Evolutionary conservation across 805 yeast species (phyloP), one percentile per base, ranked within the genome.

Genomic region (Candida loeiensis): DNA sequence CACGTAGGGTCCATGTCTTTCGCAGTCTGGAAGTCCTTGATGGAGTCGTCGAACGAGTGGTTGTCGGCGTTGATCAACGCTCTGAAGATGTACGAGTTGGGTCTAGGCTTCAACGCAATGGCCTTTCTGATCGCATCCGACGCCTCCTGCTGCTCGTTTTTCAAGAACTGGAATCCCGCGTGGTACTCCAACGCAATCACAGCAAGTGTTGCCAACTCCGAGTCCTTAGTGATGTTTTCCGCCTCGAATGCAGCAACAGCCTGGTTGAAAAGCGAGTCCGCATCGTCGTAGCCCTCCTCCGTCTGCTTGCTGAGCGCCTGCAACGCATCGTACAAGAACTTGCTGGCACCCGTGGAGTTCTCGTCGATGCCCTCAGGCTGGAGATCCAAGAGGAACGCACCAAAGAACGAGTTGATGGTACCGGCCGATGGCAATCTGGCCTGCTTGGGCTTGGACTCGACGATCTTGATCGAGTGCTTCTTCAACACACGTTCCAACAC

Each of bases 401-500:
- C 85, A 54, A 90, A 82, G 73, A 89, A 90, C 2, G 97, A 82
- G 36, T 86, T 77, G 55, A 88, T 71, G 41, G 95, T 83, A 17
- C 95, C 79, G 37, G 90, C 79, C 12, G 95, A 82, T 34, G 96
- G 95, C 55, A 89, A 74, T 45, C 72, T 75, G 46, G 71, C 71
- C 44, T 69, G 69, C 39, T 73, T 65, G 44, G 68, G 64, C 44
- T 74, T 66, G 47, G 74, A 79, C 56, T 78, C 79, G 44, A 85
- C 83, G 34, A 84, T 69, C 63, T 75, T 77, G 58, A 76, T 77
- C n/a, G 96, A 82, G 59, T 80, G 88, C 56, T 81, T 79, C 60
- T 78, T 79, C 71, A 91, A 76, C 37, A 86, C 88, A 61, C 95
- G 80, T 69, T 93, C 98, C 56, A 93, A 77, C 46, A 85, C 76